phyloP scores from a whole-genome alignment of 106 monocot species.

The Xerophyta viscosa region DNA sequence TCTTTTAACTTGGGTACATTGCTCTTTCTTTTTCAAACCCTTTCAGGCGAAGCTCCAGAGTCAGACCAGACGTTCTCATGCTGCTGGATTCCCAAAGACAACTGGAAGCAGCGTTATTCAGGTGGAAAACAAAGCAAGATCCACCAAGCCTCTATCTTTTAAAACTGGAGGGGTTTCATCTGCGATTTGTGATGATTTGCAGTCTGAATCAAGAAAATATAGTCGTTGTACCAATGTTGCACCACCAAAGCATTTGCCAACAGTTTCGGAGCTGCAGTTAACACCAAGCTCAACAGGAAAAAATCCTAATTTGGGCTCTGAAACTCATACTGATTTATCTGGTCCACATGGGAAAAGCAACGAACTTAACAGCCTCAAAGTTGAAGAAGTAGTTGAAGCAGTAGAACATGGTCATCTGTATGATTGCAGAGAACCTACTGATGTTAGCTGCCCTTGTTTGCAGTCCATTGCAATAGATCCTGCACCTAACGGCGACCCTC shows the following conservation, averaged over 20 bases:
- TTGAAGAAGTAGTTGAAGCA: background rate
- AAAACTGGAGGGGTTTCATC: background rate
- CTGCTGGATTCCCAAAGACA: slow-evolving; percentile 2
- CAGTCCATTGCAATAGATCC: background rate
- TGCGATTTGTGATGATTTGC: background rate
- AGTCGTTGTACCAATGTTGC: background rate
- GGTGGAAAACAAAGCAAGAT: slow-evolving; percentile 7
- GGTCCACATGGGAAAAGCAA: background rate
- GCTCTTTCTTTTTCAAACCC: too few species aligned
- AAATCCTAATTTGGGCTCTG: background rate
- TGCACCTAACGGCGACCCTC: background rate
- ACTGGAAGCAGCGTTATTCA: background rate
- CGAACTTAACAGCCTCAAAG: background rate
- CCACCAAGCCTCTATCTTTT: slow-evolving; percentile 7
- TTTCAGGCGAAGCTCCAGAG: slow-evolving; percentile 27
- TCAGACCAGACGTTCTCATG: slow-evolving; percentile 10
- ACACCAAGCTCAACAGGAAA: background rate
- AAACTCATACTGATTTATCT: background rate
- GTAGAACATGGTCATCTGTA: too few species aligned
- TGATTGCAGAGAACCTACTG: background rate
- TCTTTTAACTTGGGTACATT: too few species aligned
- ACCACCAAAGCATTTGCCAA: background rate
- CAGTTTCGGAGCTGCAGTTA: background rate
- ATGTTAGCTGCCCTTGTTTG: background rate
- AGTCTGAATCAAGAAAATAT: background rate